Base-by-base conservation (phyloP, 768 basidiomycete genomes). In the Leccinum uliginosum region DNA sequence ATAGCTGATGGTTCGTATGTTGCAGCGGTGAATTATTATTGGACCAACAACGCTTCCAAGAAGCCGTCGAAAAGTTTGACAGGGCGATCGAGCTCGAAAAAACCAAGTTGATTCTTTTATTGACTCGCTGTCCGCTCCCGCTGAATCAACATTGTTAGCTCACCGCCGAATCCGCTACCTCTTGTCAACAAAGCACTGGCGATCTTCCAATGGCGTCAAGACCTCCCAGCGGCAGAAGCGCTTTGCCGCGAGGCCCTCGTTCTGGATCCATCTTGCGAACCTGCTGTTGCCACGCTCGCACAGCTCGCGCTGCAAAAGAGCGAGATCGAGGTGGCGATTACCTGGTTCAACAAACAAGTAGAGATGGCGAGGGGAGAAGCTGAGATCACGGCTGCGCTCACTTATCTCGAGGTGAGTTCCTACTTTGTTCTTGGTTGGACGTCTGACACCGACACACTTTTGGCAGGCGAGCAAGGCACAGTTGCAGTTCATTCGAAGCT, bases 161-260 rank as follows among this genome's bases (percentile, higher is more conserved):
- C 66, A 67, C 87, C 79, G 24, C 75, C 76, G 52, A 99, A 98
- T 70, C 96, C 97, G 23, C 80, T 98, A 3, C 90, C 96, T 0
- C 77, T 96, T 45, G 94, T 98, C 53, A 99, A 99, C 85, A 97
- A 96, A 70, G 94, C 95, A n/a, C 86, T 98, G 21, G 89, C 93
- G 0, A 67, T 98, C 49, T 98, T 87, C 81, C 97, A 98, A 75
- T 93, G 89, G 90, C 91, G 92, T 71, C 89, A 96, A 67, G 93
- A 98, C 67, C 80, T 92, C 56, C 78, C 76, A 7, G 83, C 81
- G 1, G 94, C 93, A 1, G 94, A 96, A 71, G 74, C 77, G 19
- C 88, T 93, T 68, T 95, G 93, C 69, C 78, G 85, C 55, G 90
- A 98, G 71, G 97, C 97, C 1, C 78, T 99, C 21, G 75, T 79